Conservation (phyloP, 345 rosid genomes). For the Melastoma malabathricum region DNA sequence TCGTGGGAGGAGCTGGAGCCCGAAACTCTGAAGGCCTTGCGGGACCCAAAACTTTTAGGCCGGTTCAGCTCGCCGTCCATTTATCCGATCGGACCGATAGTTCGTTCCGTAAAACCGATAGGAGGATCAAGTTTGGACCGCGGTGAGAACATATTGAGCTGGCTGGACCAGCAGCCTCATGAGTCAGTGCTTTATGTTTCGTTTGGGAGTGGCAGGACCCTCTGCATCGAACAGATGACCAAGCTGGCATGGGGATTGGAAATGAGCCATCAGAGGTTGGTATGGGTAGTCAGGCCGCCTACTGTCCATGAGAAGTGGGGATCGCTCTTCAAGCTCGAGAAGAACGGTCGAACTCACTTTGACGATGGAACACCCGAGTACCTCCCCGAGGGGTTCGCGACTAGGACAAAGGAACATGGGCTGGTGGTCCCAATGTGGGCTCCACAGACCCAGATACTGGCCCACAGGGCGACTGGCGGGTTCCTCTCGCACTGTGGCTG, state of each 20-base stretch:
- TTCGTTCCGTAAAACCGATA: constrained; percentile 1
- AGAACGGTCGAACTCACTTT: neutral
- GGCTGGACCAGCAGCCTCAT: constrained; percentile 38
- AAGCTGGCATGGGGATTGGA: constrained; percentile 31
- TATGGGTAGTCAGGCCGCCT: constrained; percentile 38
- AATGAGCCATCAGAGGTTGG: constrained; percentile 22
- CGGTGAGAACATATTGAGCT: constrained; percentile 4
- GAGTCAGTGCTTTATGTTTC: constrained; percentile 52
- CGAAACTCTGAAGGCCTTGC: constrained; percentile 16
- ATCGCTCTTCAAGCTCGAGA: constrained; percentile 1
- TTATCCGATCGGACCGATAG: constrained; percentile 18
- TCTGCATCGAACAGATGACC: constrained; percentile 16
- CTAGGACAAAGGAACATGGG: constrained; percentile 23
- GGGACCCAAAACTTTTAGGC: constrained; percentile 8
- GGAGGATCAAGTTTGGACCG: neutral
- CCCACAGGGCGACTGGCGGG: constrained; percentile 45
- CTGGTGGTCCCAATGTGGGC: constrained; percentile 44
- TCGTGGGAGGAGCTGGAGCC: constrained; percentile 38
- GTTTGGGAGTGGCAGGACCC: constrained; percentile 63
- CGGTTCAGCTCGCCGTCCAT: constrained; percentile 6
- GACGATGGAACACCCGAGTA: constrained; percentile 3
- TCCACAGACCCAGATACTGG: constrained; percentile 41
- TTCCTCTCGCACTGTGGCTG: constrained; percentile 73
- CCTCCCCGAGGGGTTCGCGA: constrained; percentile 49
- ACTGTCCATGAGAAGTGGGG: constrained; percentile 3